Evolutionary conservation across 2,329 filamentous ascomycete species (phyloP).

Genomic region (Phialocephala subalpina): DNA sequence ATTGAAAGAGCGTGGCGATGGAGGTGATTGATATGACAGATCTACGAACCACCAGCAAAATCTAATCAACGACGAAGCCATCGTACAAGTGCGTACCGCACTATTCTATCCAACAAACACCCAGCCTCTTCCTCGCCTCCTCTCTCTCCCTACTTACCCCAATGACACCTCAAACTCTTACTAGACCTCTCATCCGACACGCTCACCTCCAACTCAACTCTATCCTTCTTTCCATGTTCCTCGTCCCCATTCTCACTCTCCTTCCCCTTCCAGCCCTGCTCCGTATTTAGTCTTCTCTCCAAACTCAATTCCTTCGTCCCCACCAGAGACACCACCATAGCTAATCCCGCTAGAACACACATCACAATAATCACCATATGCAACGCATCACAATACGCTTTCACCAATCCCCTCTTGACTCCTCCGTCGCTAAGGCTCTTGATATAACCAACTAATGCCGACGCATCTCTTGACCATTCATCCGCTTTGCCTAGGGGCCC

Average conservation of each 20-base stretch:
- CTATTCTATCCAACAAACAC: not conserved
- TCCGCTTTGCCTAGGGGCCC: not conserved
- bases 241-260: constrained; percentile 5
- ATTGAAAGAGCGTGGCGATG: no score
- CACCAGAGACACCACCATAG: constrained; percentile 44
- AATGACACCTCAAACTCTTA: not conserved
- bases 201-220: not conserved
- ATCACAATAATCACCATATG: constrained; percentile 33
- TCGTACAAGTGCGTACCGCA: not conserved
- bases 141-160: not conserved
- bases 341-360: constrained; percentile 28
- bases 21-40: not conserved
- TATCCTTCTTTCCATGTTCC: no score
- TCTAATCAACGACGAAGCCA: not conserved
- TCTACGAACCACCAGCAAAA: not conserved
- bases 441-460: not conserved
- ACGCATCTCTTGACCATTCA: not conserved
- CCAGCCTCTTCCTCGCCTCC: not conserved
- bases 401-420: not conserved
- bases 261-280: constrained; percentile 19
- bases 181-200: not conserved
- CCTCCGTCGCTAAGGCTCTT: not conserved
- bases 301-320: constrained; percentile 50
- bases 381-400: constrained; percentile 9
- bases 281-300: constrained; percentile 26